Percentiles rank a stretch among this genome's conserved stretches.
Conservation (phyloP, 805 yeast species). For the Hanseniaspora pseudoguilliermondii region DNA sequence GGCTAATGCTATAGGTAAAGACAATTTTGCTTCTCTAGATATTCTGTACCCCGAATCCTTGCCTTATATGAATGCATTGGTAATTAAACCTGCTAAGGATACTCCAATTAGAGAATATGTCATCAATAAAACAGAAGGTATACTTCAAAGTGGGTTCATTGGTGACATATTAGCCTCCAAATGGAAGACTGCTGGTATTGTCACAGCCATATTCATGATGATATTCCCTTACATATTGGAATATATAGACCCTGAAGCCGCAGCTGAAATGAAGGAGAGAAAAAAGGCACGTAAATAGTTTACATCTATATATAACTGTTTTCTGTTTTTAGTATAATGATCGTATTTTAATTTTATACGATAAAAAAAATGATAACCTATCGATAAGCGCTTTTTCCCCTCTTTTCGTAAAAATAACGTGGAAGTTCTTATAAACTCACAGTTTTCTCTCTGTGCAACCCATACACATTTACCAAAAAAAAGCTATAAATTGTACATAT, state of each 20-base stretch:
- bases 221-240: constrained; percentile 29
- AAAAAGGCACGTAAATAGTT: constrained; percentile 20
- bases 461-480: background rate
- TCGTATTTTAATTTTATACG: background rate
- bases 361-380: background rate
- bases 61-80: constrained; percentile 20
- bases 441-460: background rate
- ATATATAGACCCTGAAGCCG: constrained; percentile 32
- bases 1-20: constrained; percentile 26
- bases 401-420: background rate
- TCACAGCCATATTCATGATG: constrained; percentile 23
- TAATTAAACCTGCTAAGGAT: constrained; percentile 20
- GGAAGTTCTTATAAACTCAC: too few species aligned
- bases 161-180: constrained; percentile 29
- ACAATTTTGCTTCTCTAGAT: constrained; percentile 26
- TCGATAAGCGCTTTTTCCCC: background rate
- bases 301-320: constrained; percentile 13
- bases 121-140: constrained; percentile 24
- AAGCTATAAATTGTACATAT: background rate
- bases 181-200: constrained; percentile 24
- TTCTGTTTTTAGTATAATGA: background rate
- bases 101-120: constrained; percentile 28
- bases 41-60: constrained; percentile 24
- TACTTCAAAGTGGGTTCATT: constrained; percentile 29
- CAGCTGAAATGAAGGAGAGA: constrained; percentile 26